Base-by-base conservation (phyloP, 805 yeast species). In the Yamadazyma nakazawae region DNA sequence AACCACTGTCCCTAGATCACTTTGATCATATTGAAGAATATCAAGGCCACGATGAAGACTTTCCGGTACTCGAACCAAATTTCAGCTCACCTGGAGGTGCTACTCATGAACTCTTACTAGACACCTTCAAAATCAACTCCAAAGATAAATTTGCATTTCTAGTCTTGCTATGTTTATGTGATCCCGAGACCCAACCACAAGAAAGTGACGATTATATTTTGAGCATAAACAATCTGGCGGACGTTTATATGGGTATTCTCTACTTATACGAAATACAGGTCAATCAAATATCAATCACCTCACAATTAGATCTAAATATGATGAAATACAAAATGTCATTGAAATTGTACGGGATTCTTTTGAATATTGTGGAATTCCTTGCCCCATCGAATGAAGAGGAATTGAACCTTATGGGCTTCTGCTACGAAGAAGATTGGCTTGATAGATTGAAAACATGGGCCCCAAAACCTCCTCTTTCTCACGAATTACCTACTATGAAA, bases 181-280 rank as follows among this genome's bases (percentile, higher is more conserved):
- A 85, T 59, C 88, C 90, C 2, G 68, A 75, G 54, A 82, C 90
- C 0, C 88, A 84, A 54, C 90, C 94, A 0, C 40, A 30, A n/a
- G 49, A 40, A 39, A 37, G 32, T 25, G 45, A 37, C 12, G 32
- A 25, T 24, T 26, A 28, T 14, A 21, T 45, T 5, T 19, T 45
- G 14, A 26, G 41, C 14, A 14, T 49, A 14, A 40, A 45, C 21
- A 40, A 40, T 4, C 50, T 51, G 18, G 17, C 48, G 6, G 45
- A 36, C 34, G 19, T 40, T 5, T 45, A 14, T 30, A 40, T 40
- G 19, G 43, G 43, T 9, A 37, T 45, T 10, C 21, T 34, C 6
- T 30, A 39, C 17, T 36, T 19, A 14, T 40, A 35, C 12, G 45
- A 40, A 32, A n/a, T 16, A 28, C 36, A 17, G 19, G 34, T 16